Base-by-base conservation (phyloP, 2,329 filamentous ascomycete genomes). In the Tolypocladium capitatum region DNA sequence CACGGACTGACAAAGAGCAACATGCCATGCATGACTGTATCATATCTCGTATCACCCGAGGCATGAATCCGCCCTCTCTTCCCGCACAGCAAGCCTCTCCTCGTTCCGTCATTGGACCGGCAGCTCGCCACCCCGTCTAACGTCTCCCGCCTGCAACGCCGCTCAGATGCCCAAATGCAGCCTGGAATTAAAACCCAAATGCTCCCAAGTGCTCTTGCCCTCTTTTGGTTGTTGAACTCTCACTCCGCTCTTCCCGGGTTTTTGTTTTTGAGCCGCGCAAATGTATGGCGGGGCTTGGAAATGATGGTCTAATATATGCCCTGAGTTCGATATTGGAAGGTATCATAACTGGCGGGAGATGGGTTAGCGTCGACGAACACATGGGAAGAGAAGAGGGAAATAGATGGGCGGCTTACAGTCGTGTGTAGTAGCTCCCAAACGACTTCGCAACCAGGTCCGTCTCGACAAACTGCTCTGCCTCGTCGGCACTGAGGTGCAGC, bases 271-370 rank as follows among this genome's bases (percentile, higher is more conserved):
- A 24, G 24, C 24, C 27, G 38, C 9, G 16, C 24, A 16, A 16
- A 13, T 30, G 9, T 14, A n/a, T 13, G 16, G 36, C 24, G 10
- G 10, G 9, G 38, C 16, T 11, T 7, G 16, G n/a, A 13, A 42
- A 30, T 42, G 38, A 16, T 42, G 38, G 11, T 42, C 46, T 76
- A 91, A 66, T 91, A 91, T 66, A 91, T 91, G 56, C 86, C 86
- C 67, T 91, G 86, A 33, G 86, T 90, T 60, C 86, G 80, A 68
- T 91, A 91, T 70, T 91, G 86, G 70, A 89, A 91, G 52, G 84
- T 87, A 66, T 89, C 84, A 60, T 89, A 88, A 66, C 84, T 87
- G 38, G n/a, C 4, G 14, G 32, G 10, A 7, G n/a, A 16, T 2
- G 10, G 5, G 51, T 56, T 32, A 56, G 42, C 20, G 11, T 32